Evolutionary conservation across 2,329 filamentous ascomycete genomes (phyloP).

Genomic region (Aureobasidium lini): DNA sequence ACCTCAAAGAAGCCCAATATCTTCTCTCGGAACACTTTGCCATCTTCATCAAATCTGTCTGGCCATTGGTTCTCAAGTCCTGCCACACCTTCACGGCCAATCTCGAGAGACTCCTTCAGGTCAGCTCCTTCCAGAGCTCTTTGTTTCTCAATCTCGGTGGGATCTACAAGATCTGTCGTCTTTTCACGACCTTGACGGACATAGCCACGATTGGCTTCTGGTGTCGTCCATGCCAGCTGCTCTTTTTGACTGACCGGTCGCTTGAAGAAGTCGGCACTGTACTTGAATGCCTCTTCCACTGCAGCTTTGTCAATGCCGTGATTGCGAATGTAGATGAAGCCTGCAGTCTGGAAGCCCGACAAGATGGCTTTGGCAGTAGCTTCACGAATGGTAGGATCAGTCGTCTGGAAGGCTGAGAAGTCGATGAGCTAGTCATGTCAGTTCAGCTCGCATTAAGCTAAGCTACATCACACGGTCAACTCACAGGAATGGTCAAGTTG

Average conservation of each 20-base stretch:
- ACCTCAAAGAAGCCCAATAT: constrained; percentile 70
- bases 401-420: constrained; percentile 60
- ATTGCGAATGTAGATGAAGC: constrained; percentile 83
- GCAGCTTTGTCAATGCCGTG: constrained; percentile 57
- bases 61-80: constrained; percentile 75
- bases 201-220: constrained; percentile 44
- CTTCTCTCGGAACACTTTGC: constrained; percentile 58
- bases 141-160: constrained; percentile 49
- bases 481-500: constrained; percentile 19
- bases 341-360: constrained; percentile 71
- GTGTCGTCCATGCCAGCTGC: constrained; percentile 55
- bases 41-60: constrained; percentile 37
- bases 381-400: constrained; percentile 56
- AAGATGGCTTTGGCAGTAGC: constrained; percentile 60
- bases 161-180: constrained; percentile 51
- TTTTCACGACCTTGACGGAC: constrained; percentile 56
- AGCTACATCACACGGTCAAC: background rate
- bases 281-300: constrained; percentile 21
- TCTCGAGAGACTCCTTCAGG: constrained; percentile 56
- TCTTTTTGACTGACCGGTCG: constrained; percentile 57
- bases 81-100: constrained; percentile 52
- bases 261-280: constrained; percentile 63
- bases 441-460: background rate
- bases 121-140: constrained; percentile 43
- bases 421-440: constrained; percentile 51